Base-by-base conservation (phyloP, 2,329 filamentous ascomycete genomes). In the Penicillium sp. region DNA sequence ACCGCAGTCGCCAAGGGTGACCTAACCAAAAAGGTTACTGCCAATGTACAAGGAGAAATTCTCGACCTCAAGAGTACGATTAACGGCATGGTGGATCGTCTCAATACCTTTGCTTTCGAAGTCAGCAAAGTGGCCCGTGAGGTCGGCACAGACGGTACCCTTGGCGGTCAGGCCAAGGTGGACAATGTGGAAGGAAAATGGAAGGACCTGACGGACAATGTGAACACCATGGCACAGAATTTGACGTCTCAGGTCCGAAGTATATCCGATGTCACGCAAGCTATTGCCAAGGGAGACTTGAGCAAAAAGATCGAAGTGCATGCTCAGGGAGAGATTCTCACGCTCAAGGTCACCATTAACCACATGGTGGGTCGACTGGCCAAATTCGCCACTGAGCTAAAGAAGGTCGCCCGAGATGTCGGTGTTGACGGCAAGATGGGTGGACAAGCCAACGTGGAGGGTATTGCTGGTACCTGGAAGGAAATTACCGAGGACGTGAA, bases 381-480 rank as follows among this genome's bases (percentile, higher is more conserved):
- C 57, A 93, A 93, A 62, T 97, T 97, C 84, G 96, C 92, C 54
- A 92, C 95, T 65, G 92, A 96, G 71, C 89, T 99, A 61, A 94
- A 97, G 76, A 85, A 92, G 66, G 93, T 99, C 31, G 93, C 93
- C 56, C 92, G 94, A 68, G 94, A 97, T 74, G 94, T 97, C 64
- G 93, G 93, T 63, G 93, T 97, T 50, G 94, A 97, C 69, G 93
- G 93, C 60, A 97, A 97, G 79, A 96, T 99, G 90, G 93, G 93
- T 67, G 93, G 93, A 18, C 94, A 99, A 73, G 94, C 93, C 59
- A 92, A 97, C 71, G 90, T 97, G 49, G 90, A 91, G 62, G 92
- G 92, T 56, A 87, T 97, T 57, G 91, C 92, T 66, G 93, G 93
- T 61, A 86, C 92, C 53, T 99, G 93, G 94, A 97, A 96, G 72